A percentile compares a stretch with the other conserved stretches of the same genome.
phyloP scores from a whole-genome alignment of 768 basidiomycete genomes.

The Lyophyllum atratum region DNA sequence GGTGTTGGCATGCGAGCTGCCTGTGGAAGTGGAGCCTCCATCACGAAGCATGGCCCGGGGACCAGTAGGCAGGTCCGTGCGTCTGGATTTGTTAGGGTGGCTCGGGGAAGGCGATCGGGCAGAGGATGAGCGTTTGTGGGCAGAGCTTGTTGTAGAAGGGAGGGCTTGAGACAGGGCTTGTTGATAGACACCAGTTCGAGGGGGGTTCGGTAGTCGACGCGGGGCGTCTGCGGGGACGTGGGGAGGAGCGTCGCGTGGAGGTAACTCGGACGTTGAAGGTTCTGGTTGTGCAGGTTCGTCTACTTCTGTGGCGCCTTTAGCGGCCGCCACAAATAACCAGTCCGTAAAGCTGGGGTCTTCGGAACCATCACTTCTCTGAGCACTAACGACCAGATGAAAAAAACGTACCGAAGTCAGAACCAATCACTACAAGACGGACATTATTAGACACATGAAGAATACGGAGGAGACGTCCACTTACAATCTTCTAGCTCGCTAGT shows the following conservation, averaged over 20 bases:
- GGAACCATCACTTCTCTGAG: slow-evolving; percentile 9
- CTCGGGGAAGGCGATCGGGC: slow-evolving; percentile 67
- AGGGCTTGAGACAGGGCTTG: slow-evolving; percentile 72
- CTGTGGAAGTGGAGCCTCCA: slow-evolving; percentile 25
- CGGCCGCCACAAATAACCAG: slow-evolving; percentile 85
- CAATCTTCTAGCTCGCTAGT: slow-evolving; percentile 85
- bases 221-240: slow-evolving; percentile 39
- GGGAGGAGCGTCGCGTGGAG: slow-evolving; percentile 33
- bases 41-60: slow-evolving; percentile 80
- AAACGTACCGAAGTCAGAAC: slow-evolving; percentile 73
- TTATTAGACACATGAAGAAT: neutral
- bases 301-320: slow-evolving; percentile 62
- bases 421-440: slow-evolving; percentile 54
- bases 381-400: slow-evolving; percentile 14
- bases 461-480: slow-evolving; percentile 32
- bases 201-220: slow-evolving; percentile 45
- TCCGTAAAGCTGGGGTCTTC: slow-evolving; percentile 82
- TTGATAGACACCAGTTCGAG: slow-evolving; percentile 67
- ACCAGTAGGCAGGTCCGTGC: slow-evolving; percentile 79
- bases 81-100: slow-evolving; percentile 70
- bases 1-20: slow-evolving; percentile 31
- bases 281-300: slow-evolving; percentile 41
- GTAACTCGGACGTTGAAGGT: slow-evolving; percentile 34
- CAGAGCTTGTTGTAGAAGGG: slow-evolving; percentile 46
- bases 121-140: slow-evolving; percentile 66